Evolutionary conservation across 2,329 filamentous ascomycete genomes (phyloP).

Genomic region (Ambrosiella xylebori): DNA sequence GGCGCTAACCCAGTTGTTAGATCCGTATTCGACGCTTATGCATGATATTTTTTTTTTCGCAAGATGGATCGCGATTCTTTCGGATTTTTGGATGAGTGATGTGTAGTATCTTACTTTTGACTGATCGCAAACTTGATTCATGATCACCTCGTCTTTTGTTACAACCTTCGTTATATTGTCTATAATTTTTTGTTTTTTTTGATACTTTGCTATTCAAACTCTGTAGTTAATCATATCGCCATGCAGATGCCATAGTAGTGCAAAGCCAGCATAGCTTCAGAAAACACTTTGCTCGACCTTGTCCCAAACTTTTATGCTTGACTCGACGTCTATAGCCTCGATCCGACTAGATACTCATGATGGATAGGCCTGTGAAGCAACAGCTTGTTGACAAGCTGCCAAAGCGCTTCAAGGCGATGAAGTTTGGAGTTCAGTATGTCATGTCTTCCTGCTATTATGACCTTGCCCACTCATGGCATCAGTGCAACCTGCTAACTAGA

Average conservation of each 20-base stretch:
- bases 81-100: background rate
- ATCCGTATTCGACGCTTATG: slow-evolving; percentile 8
- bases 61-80: slow-evolving; percentile 3
- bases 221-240: background rate
- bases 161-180: background rate
- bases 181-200: background rate
- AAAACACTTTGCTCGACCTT: background rate
- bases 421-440: slow-evolving; percentile 80
- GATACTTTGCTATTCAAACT: background rate
- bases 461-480: background rate
- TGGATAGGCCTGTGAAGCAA: slow-evolving; percentile 45
- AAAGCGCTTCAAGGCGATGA: slow-evolving; percentile 81
- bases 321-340: background rate
- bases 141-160: background rate
- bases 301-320: background rate
- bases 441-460: background rate
- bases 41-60: slow-evolving; percentile 2
- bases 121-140: background rate
- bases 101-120: background rate
- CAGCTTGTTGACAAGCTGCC: slow-evolving; percentile 79
- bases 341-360: slow-evolving; percentile 14
- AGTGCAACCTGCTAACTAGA: background rate
- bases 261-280: slow-evolving; percentile 1
- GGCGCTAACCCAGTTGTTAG: slow-evolving; percentile 10
- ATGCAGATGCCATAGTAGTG: slow-evolving; percentile 12